Percentiles rank a stretch among this genome's conserved stretches.
phyloP scores from a whole-genome alignment of 2,329 filamentous ascomycete species.

The Pezicula carpinea region DNA sequence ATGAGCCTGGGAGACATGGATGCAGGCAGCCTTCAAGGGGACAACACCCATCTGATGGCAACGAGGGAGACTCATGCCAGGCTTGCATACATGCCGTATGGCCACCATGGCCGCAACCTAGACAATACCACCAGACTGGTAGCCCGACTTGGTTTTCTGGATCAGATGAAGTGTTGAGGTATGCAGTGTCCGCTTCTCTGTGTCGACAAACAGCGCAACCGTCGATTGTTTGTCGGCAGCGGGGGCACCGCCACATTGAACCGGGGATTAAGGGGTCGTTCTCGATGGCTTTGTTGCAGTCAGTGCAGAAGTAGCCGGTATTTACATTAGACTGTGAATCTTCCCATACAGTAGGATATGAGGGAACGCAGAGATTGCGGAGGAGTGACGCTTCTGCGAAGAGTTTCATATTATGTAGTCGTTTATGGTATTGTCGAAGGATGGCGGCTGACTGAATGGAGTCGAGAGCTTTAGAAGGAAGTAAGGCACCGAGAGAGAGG shows the following conservation, averaged over 20 bases:
- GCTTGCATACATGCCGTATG: conserved; percentile 54
- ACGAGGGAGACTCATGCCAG: conserved; percentile 46
- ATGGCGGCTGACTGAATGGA: conserved; percentile 50
- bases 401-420: conserved; percentile 54
- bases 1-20: conserved; percentile 54
- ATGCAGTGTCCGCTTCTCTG: conserved; percentile 14
- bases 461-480: conserved; percentile 52
- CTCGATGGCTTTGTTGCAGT: conserved; percentile 50
- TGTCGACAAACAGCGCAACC: conserved; percentile 57
- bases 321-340: conserved; percentile 51
- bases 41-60: conserved; percentile 49
- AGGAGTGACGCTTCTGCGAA: conserved; percentile 57
- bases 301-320: conserved; percentile 48
- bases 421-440: conserved; percentile 54
- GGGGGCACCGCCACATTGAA: conserved; percentile 53
- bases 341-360: conserved; percentile 49
- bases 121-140: conserved; percentile 56
- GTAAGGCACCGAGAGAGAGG: conserved; percentile 52
- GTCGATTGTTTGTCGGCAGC: conserved; percentile 47
- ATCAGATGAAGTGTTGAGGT: conserved; percentile 2
- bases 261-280: conserved; percentile 32
- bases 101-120: conserved; percentile 57
- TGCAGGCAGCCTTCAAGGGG: conserved; percentile 63
- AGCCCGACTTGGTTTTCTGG: background rate
- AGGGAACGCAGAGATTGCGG: conserved; percentile 52